These are phyloP conservation scores for Rhamnella rubrinervis DNA, from an alignment of 331 rosid genomes.

Conservation along the genomic window DNA sequence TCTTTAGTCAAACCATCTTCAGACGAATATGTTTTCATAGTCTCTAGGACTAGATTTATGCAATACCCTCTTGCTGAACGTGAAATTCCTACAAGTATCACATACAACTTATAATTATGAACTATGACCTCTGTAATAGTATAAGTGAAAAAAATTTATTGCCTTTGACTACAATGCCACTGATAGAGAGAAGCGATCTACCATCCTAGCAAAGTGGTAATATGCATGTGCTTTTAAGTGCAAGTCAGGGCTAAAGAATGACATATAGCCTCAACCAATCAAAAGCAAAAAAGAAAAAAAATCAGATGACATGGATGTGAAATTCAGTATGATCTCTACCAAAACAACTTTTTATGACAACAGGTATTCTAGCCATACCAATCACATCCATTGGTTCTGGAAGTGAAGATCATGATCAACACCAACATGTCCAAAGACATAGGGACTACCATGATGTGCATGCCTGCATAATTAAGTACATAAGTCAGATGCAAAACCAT, in stretches of 20 bases:
- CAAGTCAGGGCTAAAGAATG: too few species aligned
- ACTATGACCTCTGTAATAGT: conserved; percentile 2
- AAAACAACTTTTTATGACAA: background rate
- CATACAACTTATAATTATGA: background rate
- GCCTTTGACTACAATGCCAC: background rate
- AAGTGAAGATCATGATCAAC: conserved; percentile 85
- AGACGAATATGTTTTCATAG: conserved; percentile 80
- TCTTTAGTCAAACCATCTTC: conserved; percentile 95
- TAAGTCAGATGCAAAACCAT: conserved; percentile 6
- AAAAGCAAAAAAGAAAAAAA: conserved; percentile 5
- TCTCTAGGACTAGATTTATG: conserved; percentile 76
- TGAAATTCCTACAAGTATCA: conserved; percentile 63
- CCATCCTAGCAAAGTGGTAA: background rate
- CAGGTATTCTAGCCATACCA: conserved; percentile 45
- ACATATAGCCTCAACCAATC: background rate
- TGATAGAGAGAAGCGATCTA: background rate
- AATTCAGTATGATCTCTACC: conserved; percentile 1
- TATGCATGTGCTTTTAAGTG: background rate
- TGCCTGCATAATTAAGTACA: conserved; percentile 56
- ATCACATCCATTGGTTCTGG: conserved; percentile 98
- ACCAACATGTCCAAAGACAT: conserved; percentile 92
- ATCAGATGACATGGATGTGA: background rate
- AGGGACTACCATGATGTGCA: conserved; percentile 98
- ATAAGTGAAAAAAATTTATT: background rate
- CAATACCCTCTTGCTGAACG: conserved; percentile 92